Percentiles rank a stretch among this genome's conserved stretches.
These are phyloP conservation scores for Candida adriatica DNA, from an alignment of 805 yeast species.

Conservation along the genomic window DNA sequence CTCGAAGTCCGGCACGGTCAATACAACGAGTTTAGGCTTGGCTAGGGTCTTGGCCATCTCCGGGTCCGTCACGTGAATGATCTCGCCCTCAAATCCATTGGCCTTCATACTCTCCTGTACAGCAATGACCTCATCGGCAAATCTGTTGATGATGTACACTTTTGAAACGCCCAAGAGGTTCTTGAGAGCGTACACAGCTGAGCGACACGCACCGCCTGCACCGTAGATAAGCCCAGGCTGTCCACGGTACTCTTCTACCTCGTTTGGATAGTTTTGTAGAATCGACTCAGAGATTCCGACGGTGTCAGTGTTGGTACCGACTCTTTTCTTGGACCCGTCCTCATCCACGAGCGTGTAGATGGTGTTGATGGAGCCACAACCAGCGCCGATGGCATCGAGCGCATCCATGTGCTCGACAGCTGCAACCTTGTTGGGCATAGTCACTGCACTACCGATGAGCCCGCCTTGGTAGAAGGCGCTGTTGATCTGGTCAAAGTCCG, in stretches of 20 bases:
- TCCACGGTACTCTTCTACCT: slow-evolving; percentile 7
- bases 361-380: slow-evolving; percentile 24
- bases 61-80: slow-evolving; percentile 18
- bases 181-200: slow-evolving; percentile 20
- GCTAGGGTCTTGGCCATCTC: slow-evolving; percentile 15
- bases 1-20: slow-evolving; percentile 21
- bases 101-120: slow-evolving; percentile 14
- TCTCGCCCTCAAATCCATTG: slow-evolving; percentile 21
- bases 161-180: slow-evolving; percentile 20
- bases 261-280: slow-evolving; percentile 17
- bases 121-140: slow-evolving; percentile 16
- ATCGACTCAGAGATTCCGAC: slow-evolving; percentile 20
- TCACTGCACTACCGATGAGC: slow-evolving; percentile 19
- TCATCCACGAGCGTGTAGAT: slow-evolving; percentile 14
- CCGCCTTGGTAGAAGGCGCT: slow-evolving; percentile 7
- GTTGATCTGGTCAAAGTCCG: slow-evolving; percentile 14
- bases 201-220: slow-evolving; percentile 25
- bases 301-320: slow-evolving; percentile 24
- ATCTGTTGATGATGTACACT: slow-evolving; percentile 21
- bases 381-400: slow-evolving; percentile 19
- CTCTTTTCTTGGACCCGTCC: slow-evolving; percentile 2
- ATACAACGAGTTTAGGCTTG: slow-evolving; percentile 15
- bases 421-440: slow-evolving; percentile 22
- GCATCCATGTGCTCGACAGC: slow-evolving; percentile 18
- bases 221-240: slow-evolving; percentile 22